phyloP scores from a whole-genome alignment of 345 rosid genomes.

The Trapa incisa region DNA sequence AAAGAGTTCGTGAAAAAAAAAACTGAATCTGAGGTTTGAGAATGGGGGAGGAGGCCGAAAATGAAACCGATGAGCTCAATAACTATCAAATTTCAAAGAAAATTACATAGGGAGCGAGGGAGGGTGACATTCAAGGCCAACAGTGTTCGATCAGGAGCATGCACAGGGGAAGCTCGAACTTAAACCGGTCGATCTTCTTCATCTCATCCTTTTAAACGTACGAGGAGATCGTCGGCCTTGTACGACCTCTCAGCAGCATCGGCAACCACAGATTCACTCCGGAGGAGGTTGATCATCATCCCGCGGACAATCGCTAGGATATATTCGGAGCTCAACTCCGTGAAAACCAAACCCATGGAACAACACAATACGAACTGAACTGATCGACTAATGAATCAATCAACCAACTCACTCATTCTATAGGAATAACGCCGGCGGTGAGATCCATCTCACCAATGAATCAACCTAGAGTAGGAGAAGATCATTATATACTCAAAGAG shows the following conservation, averaged over 20 bases:
- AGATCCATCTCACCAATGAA: too few species aligned
- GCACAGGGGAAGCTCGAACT: conserved; percentile 83
- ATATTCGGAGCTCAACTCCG: conserved; percentile 65
- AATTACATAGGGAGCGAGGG: not conserved
- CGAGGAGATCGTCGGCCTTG: conserved; percentile 40
- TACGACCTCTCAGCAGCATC: conserved; percentile 27
- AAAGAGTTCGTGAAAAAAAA: conserved; percentile 4
- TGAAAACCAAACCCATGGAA: conserved; percentile 42
- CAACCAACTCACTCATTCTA: not conserved
- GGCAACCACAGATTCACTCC: conserved; percentile 35
- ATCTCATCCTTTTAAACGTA: conserved; percentile 57
- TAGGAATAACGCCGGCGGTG: not conserved
- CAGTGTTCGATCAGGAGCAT: conserved; percentile 69
- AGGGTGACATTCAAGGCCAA: conserved; percentile 12
- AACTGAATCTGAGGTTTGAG: not conserved
- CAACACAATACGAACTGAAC: not conserved
- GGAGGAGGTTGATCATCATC: conserved; percentile 39
- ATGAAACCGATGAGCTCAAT: conserved; percentile 2
- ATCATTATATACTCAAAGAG: too few species aligned
- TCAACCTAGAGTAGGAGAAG: too few species aligned
- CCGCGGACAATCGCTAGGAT: conserved; percentile 33
- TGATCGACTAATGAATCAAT: not conserved
- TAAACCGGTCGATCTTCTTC: conserved; percentile 67
- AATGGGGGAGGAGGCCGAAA: not conserved
- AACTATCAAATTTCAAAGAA: not conserved